A percentile compares a stretch with the other conserved stretches of the same genome.
phyloP scores from a whole-genome alignment of 805 yeast genomes.

The Starmerella geochares region DNA sequence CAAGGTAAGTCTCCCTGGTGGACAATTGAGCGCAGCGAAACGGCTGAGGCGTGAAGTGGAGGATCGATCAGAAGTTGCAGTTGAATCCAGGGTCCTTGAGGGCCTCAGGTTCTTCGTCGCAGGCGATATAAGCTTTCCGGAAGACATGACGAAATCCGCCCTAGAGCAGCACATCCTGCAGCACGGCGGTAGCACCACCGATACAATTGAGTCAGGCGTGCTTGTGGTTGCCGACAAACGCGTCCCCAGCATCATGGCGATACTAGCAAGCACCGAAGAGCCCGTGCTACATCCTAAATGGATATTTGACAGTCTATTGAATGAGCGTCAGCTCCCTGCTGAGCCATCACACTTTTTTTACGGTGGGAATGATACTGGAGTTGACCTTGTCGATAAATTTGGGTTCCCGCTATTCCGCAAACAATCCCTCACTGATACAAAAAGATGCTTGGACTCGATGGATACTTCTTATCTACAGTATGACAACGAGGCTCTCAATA shows the following conservation, averaged over 20 bases:
- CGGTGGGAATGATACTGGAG: constrained; percentile 30
- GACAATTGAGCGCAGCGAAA: neutral
- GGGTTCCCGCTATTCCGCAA: constrained; percentile 52
- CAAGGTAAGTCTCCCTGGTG: neutral
- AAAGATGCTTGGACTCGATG: constrained; percentile 10
- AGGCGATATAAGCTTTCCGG: constrained; percentile 26
- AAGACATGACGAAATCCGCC: constrained; percentile 20
- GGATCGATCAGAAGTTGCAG: neutral
- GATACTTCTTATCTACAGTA: neutral
- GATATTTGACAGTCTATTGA: constrained; percentile 55
- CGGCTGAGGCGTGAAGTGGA: constrained; percentile 7
- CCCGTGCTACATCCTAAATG: constrained; percentile 60
- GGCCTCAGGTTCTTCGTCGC: constrained; percentile 25
- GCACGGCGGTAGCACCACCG: constrained; percentile 29
- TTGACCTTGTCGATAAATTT: constrained; percentile 39
- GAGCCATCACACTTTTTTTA: constrained; percentile 51
- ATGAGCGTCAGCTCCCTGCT: constrained; percentile 37
- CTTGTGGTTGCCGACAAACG: constrained; percentile 25
- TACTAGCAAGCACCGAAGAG: constrained; percentile 22
- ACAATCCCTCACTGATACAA: constrained; percentile 20
- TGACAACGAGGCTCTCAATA: neutral
- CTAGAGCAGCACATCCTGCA: constrained; percentile 24
- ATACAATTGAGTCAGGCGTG: constrained; percentile 8
- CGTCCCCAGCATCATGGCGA: constrained; percentile 16
- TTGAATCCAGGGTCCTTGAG: constrained; percentile 17